Evolutionary conservation across 106 monocot species (phyloP).

Genomic region (Chionographis japonica): DNA sequence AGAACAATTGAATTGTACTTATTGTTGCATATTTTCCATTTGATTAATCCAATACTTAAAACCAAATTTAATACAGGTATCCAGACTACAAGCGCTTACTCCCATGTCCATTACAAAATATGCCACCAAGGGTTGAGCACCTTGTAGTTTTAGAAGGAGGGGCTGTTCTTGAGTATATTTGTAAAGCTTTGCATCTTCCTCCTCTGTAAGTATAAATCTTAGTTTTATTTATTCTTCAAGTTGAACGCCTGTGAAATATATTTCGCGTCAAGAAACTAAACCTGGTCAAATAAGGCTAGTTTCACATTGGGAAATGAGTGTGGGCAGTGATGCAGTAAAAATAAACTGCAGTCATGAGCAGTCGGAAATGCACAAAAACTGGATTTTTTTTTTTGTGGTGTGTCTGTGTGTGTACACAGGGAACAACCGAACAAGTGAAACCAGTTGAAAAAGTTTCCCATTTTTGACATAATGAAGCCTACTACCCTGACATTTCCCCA

Average conservation of each 20-base stretch:
- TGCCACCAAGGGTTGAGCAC: constrained; percentile 77
- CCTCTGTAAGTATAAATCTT: constrained; percentile 53
- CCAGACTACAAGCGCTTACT: constrained; percentile 68
- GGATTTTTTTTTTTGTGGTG: too few species aligned
- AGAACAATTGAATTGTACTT: neutral
- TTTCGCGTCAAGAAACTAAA: too few species aligned
- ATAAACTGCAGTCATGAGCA: too few species aligned
- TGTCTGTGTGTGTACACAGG: too few species aligned
- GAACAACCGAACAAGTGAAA: too few species aligned
- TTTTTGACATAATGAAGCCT: too few species aligned
- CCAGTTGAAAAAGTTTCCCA: too few species aligned
- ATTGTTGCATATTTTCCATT: neutral
- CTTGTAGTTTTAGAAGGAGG: constrained; percentile 63
- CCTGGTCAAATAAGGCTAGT: too few species aligned
- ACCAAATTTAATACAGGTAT: constrained; percentile 32
- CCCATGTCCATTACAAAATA: constrained; percentile 67
- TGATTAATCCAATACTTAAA: neutral
- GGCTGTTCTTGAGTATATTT: constrained; percentile 66
- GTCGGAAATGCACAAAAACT: too few species aligned
- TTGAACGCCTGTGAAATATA: neutral
- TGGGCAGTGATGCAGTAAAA: too few species aligned
- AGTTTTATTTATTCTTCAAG: neutral
- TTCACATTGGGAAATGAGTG: too few species aligned
- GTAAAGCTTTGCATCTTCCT: constrained; percentile 71
- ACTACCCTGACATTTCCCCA: too few species aligned